Evolutionary conservation across 768 basidiomycete genomes (phyloP).

Genomic region (Xanthoconium purpureum): DNA sequence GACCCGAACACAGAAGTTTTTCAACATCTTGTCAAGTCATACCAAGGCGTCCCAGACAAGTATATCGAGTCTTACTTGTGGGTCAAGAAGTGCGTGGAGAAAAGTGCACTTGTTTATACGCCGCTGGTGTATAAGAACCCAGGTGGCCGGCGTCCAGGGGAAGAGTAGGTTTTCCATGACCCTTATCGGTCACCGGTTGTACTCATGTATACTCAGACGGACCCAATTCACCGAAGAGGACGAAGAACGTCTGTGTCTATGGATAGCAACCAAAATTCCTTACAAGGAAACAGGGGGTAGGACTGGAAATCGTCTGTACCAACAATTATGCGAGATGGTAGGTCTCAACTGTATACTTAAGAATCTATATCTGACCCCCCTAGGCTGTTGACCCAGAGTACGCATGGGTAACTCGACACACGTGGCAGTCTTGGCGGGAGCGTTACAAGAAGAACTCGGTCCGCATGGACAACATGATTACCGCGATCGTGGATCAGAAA

Average conservation of each 20-base stretch:
- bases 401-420: slow-evolving; percentile 77
- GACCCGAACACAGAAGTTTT: slow-evolving; percentile 79
- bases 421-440: slow-evolving; percentile 90
- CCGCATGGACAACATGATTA: slow-evolving; percentile 63
- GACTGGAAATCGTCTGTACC: slow-evolving; percentile 80
- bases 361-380: neutral
- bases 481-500: slow-evolving; percentile 64
- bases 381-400: slow-evolving; percentile 70
- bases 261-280: slow-evolving; percentile 82
- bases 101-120: slow-evolving; percentile 60
- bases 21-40: slow-evolving; percentile 66
- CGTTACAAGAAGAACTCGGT: slow-evolving; percentile 80
- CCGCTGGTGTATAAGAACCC: slow-evolving; percentile 82
- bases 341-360: slow-evolving; percentile 7
- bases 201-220: slow-evolving; percentile 43
- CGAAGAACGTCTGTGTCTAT: slow-evolving; percentile 68
- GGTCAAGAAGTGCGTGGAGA: slow-evolving; percentile 82
- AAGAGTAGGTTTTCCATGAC: slow-evolving; percentile 53
- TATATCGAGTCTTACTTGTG: slow-evolving; percentile 79
- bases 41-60: slow-evolving; percentile 67
- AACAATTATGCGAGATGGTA: slow-evolving; percentile 75
- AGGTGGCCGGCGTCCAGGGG: slow-evolving; percentile 74
- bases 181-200: neutral
- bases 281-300: slow-evolving; percentile 80
- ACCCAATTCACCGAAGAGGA: slow-evolving; percentile 78